phyloP scores from a whole-genome alignment of 805 yeast genomes.

The Cyberlindnera mycetangii region DNA sequence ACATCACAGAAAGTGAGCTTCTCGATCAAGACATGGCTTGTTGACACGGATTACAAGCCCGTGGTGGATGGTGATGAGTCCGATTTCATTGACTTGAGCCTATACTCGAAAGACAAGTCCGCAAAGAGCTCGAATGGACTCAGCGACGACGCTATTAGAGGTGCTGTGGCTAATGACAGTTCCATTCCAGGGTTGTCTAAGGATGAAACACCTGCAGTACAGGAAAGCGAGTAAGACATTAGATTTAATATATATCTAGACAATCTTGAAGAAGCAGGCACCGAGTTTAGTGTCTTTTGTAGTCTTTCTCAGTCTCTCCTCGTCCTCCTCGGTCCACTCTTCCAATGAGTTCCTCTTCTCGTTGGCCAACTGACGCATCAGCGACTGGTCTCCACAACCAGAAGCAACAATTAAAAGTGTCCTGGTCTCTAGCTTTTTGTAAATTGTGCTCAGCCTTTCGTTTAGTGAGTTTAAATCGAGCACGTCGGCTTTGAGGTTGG shows the following conservation, averaged over 20 bases:
- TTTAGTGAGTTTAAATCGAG: slow-evolving; percentile 31
- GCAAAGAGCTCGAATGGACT: slow-evolving; percentile 27
- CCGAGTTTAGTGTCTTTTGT: slow-evolving; percentile 57
- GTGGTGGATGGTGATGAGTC: slow-evolving; percentile 35
- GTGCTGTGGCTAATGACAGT: slow-evolving; percentile 48
- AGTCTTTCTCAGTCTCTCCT: slow-evolving; percentile 43
- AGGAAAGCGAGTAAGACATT: neutral
- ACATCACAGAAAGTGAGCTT: slow-evolving; percentile 23
- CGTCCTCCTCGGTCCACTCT: slow-evolving; percentile 53
- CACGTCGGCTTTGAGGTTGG: slow-evolving; percentile 49
- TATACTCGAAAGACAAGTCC: slow-evolving; percentile 31
- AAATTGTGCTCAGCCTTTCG: slow-evolving; percentile 44
- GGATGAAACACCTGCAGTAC: neutral
- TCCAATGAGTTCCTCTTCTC: slow-evolving; percentile 41
- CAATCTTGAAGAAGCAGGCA: slow-evolving; percentile 49
- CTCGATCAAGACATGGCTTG: slow-evolving; percentile 34
- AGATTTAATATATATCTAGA: neutral
- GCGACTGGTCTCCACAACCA: slow-evolving; percentile 58
- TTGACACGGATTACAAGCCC: slow-evolving; percentile 20
- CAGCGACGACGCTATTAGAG: slow-evolving; percentile 48
- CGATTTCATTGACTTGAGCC: slow-evolving; percentile 45
- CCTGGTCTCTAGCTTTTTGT: slow-evolving; percentile 50
- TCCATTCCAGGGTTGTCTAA: slow-evolving; percentile 44
- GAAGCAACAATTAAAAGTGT: slow-evolving; percentile 60
- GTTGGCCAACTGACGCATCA: slow-evolving; percentile 43